A percentile compares a stretch with the other conserved stretches of the same genome.
Conservation (phyloP, 441 rosid species). For the Lepidium campestre region DNA sequence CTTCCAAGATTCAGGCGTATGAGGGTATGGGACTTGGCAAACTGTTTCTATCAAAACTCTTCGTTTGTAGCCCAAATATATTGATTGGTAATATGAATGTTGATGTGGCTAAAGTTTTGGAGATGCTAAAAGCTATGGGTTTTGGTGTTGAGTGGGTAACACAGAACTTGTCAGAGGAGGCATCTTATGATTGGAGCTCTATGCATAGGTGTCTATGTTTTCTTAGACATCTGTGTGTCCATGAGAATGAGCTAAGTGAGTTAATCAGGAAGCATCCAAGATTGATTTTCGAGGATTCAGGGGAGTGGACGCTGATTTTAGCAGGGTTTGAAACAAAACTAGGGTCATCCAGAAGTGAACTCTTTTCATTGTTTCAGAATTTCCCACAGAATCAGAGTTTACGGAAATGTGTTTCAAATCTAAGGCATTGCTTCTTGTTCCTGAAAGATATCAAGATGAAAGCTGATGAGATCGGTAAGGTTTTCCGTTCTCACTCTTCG, state of each 20-base stretch:
- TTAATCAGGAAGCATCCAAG: constrained; percentile 44
- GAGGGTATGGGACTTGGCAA: constrained; percentile 52
- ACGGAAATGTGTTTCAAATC: constrained; percentile 44
- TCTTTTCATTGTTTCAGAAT: constrained; percentile 41
- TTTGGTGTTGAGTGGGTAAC: constrained; percentile 42
- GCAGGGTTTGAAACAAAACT: constrained; percentile 52
- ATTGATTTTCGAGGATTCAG: constrained; percentile 59
- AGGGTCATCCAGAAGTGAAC: constrained; percentile 40
- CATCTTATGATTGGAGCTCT: constrained; percentile 47
- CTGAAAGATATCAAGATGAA: constrained; percentile 65
- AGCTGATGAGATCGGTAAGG: constrained; percentile 37
- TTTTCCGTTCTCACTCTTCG: constrained; percentile 36
- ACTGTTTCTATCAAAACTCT: constrained; percentile 36
- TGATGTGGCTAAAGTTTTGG: constrained; percentile 41
- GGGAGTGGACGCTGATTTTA: constrained; percentile 35
- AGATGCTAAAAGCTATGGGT: constrained; percentile 42
- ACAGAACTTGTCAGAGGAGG: constrained; percentile 37
- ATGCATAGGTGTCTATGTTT: constrained; percentile 42
- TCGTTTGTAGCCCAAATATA: constrained; percentile 49
- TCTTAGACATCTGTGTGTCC: constrained; percentile 31
- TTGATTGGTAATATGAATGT: constrained; percentile 43
- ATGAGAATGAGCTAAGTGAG: constrained; percentile 31
- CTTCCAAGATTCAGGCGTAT: constrained; percentile 50
- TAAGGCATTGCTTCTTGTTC: constrained; percentile 48
- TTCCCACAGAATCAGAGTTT: constrained; percentile 33